These are phyloP conservation scores for Juglanconis oblonga DNA, from an alignment of 2,329 filamentous ascomycete genomes.

Conservation along the genomic window DNA sequence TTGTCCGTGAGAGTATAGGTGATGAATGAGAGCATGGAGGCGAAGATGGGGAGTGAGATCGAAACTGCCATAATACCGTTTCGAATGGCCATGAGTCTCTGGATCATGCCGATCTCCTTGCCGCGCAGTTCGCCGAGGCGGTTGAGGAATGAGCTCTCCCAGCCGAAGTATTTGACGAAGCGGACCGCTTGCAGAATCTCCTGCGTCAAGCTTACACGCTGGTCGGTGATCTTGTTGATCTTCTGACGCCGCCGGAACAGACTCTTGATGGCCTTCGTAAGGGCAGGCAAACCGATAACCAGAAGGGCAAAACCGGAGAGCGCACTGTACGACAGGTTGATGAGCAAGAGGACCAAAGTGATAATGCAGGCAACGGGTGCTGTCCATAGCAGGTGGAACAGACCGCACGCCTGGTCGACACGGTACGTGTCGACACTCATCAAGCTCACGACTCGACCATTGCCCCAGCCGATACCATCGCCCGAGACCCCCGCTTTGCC, in stretches of 20 bases:
- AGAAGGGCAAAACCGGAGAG: constrained; percentile 84
- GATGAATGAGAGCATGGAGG: constrained; percentile 93
- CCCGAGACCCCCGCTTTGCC: constrained; percentile 51
- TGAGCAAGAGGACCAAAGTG: constrained; percentile 73
- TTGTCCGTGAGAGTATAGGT: constrained; percentile 69
- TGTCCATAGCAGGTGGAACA: constrained; percentile 92
- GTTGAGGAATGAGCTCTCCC: constrained; percentile 83
- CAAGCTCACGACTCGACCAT: constrained; percentile 85
- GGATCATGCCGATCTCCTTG: constrained; percentile 79
- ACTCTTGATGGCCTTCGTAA: constrained; percentile 73
- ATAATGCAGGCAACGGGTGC: constrained; percentile 75
- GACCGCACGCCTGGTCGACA: constrained; percentile 79
- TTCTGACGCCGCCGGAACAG: constrained; percentile 71
- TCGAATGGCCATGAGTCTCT: constrained; percentile 75
- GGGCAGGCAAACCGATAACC: constrained; percentile 70
- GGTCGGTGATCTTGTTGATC: constrained; percentile 94
- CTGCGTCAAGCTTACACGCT: constrained; percentile 85
- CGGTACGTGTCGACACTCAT: constrained; percentile 97
- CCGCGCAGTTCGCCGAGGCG: constrained; percentile 71
- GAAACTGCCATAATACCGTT: constrained; percentile 83
- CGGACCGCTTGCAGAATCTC: constrained; percentile 88
- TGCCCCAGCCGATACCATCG: constrained; percentile 83
- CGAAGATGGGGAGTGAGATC: constrained; percentile 86
- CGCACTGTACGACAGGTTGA: constrained; percentile 89
- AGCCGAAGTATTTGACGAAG: constrained; percentile 96